phyloP scores from a whole-genome alignment of 495 filamentous ascomycete genomes.

The Amniculicola lignicola region DNA sequence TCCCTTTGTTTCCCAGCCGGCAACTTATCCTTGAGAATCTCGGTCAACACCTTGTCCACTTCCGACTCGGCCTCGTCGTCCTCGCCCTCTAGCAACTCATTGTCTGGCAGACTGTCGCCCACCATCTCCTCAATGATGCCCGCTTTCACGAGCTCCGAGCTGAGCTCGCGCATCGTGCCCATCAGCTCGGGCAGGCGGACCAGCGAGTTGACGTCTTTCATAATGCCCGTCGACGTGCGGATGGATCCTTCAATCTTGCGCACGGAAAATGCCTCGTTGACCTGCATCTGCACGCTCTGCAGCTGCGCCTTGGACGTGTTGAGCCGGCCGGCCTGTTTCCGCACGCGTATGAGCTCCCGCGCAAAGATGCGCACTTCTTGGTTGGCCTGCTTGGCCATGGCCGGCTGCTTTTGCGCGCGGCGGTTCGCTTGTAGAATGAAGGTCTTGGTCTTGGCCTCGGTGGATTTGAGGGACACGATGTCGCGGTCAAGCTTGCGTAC shows the following conservation, averaged over 20 bases:
- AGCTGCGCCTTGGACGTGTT: constrained; percentile 87
- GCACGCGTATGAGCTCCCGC: constrained; percentile 77
- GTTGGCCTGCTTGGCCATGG: constrained; percentile 69
- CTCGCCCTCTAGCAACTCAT: constrained; percentile 68
- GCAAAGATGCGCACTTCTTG: constrained; percentile 83
- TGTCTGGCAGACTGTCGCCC: constrained; percentile 75
- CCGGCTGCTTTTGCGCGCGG: constrained; percentile 73
- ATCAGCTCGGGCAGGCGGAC: constrained; percentile 82
- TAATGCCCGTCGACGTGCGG: constrained; percentile 79
- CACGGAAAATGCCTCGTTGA: constrained; percentile 92
- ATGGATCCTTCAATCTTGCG: constrained; percentile 96
- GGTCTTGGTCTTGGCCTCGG: constrained; percentile 82
- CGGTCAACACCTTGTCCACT: constrained; percentile 87
- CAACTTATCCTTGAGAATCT: constrained; percentile 80
- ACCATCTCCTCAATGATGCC: constrained; percentile 99
- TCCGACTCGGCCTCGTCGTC: constrained; percentile 86
- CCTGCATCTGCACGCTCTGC: constrained; percentile 94
- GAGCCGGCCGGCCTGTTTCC: constrained; percentile 69
- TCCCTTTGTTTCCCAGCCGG: constrained; percentile 56
- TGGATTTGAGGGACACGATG: constrained; percentile 66
- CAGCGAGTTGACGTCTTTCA: constrained; percentile 92
- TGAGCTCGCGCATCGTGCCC: constrained; percentile 85
- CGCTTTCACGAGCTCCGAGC: constrained; percentile 82
- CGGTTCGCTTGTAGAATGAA: constrained; percentile 74
- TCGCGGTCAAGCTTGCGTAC: constrained; percentile 94